These are phyloP conservation scores for Pseudopithomyces chartarum DNA, from an alignment of 2,329 filamentous ascomycete species.

Conservation along the genomic window DNA sequence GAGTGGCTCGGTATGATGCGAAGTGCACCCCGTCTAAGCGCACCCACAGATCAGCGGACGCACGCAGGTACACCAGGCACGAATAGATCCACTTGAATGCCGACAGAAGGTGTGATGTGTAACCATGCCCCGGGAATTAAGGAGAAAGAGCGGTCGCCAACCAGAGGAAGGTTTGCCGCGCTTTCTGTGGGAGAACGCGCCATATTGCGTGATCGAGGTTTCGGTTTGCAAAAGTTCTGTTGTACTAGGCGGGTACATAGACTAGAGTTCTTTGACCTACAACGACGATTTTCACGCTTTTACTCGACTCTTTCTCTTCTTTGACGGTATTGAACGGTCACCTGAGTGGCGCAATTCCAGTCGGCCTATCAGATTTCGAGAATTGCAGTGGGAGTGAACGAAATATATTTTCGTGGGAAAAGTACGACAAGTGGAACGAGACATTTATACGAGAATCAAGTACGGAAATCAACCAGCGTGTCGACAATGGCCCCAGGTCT, in stretches of 20 bases:
- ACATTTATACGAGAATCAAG: neutral
- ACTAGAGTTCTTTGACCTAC: neutral
- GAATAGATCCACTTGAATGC: neutral
- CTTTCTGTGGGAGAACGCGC: neutral
- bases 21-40: neutral
- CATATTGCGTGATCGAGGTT: constrained; percentile 4
- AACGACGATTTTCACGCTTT: neutral
- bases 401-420: neutral
- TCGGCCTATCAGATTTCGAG: too few species aligned
- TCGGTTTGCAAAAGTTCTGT: neutral
- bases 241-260: neutral
- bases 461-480: neutral
- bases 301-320: neutral
- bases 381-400: too few species aligned
- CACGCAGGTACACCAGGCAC: constrained; percentile 5
- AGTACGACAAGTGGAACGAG: neutral
- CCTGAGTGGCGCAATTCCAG: neutral
- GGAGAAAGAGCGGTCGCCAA: neutral
- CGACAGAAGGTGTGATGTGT: neutral
- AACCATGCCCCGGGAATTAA: neutral
- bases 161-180: neutral
- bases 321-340: neutral
- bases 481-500: constrained; percentile 21
- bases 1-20: neutral
- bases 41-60: neutral